A percentile compares a stretch with the other conserved stretches of the same genome.
phyloP scores from a whole-genome alignment of 768 basidiomycete genomes.

The Amanita muscaria region DNA sequence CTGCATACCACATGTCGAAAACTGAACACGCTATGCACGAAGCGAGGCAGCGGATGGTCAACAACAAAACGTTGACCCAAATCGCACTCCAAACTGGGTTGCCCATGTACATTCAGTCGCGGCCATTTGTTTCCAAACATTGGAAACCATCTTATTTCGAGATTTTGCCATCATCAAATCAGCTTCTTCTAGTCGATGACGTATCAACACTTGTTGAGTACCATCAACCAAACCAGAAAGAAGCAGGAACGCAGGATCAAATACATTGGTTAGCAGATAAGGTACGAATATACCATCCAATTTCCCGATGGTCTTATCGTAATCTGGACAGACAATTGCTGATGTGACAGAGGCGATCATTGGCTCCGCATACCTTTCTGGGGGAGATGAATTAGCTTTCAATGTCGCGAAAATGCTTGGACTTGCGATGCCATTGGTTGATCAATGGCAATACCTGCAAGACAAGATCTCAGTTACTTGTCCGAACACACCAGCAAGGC shows the following conservation, averaged over 20 bases:
- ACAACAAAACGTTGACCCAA: constrained; percentile 57
- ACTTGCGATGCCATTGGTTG: constrained; percentile 54
- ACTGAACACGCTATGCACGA: constrained; percentile 63
- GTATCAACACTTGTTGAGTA: too few species aligned
- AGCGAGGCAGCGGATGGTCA: constrained; percentile 61
- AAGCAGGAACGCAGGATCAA: constrained; percentile 27
- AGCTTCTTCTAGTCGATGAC: not conserved
- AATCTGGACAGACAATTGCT: constrained; percentile 51
- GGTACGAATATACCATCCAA: constrained; percentile 28
- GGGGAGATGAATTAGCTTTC: constrained; percentile 60
- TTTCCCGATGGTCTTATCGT: not conserved
- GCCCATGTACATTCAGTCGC: constrained; percentile 65
- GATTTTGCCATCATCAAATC: constrained; percentile 13
- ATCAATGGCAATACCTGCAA: constrained; percentile 68
- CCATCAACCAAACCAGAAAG: not conserved
- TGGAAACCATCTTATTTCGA: constrained; percentile 52
- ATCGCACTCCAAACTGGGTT: constrained; percentile 51
- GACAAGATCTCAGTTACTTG: constrained; percentile 21
- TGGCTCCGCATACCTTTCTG: constrained; percentile 71
- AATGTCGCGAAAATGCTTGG: constrained; percentile 55
- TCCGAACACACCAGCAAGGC: not conserved
- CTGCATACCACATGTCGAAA: constrained; percentile 54
- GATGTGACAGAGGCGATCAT: constrained; percentile 83
- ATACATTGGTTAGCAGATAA: constrained; percentile 66
- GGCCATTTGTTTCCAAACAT: constrained; percentile 53